A percentile compares a stretch with the other conserved stretches of the same genome.
phyloP scores from a whole-genome alignment of 768 basidiomycete species.

The Coprinellus micaceus region DNA sequence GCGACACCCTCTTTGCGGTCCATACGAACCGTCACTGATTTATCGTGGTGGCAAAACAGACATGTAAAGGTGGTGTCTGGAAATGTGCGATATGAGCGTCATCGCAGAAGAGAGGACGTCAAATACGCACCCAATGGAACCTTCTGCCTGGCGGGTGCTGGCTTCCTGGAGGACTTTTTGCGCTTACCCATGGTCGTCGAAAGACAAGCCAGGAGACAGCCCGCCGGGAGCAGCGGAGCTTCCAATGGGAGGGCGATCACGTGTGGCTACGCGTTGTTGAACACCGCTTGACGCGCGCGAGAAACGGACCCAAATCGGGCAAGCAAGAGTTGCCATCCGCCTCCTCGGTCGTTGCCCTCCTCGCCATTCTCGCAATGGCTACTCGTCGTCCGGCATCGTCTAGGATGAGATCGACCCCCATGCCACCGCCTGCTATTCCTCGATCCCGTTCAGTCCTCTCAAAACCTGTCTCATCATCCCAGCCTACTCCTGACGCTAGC shows the following conservation, averaged over 20 bases:
- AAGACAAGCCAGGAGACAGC: background rate
- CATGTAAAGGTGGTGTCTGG: constrained; percentile 83
- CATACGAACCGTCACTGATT: constrained; percentile 79
- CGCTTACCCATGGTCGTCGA: constrained; percentile 74
- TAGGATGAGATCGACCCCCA: constrained; percentile 35
- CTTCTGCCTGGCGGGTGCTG: constrained; percentile 60
- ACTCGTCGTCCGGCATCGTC: constrained; percentile 55
- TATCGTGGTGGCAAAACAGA: constrained; percentile 87
- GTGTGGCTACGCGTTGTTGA: constrained; percentile 29
- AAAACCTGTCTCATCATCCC: constrained; percentile 29
- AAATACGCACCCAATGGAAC: constrained; percentile 64
- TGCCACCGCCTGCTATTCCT: constrained; percentile 33
- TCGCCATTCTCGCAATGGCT: constrained; percentile 44
- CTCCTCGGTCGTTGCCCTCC: constrained; percentile 1
- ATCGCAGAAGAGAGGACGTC: background rate
- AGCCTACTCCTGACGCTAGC: constrained; percentile 5
- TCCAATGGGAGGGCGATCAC: constrained; percentile 21
- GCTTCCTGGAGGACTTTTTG: constrained; percentile 85
- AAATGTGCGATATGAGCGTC: background rate
- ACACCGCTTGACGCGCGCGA: constrained; percentile 3
- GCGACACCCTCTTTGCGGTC: constrained; percentile 85
- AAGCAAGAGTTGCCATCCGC: constrained; percentile 3
- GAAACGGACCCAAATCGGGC: constrained; percentile 1
- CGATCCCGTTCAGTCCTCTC: constrained; percentile 50
- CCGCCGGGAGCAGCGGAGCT: background rate